Percentiles rank a stretch among this genome's conserved stretches.
Conservation (phyloP, 208 protist species). For the Borovskyia barvae region DNA sequence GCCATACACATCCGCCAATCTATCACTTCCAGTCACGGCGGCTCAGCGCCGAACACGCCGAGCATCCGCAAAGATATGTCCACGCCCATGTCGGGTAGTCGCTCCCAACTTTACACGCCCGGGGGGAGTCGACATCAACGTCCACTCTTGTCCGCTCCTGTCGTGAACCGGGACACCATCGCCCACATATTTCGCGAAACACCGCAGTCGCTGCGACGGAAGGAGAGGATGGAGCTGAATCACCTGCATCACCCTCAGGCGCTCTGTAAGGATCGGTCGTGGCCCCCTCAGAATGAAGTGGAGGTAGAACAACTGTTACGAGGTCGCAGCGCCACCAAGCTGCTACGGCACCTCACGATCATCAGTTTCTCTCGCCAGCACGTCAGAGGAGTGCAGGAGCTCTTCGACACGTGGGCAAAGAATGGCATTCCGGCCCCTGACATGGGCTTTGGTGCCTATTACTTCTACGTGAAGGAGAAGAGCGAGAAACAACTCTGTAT, state of each 20-base stretch:
- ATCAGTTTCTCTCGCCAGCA: slow-evolving; percentile 56
- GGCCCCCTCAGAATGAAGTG: slow-evolving; percentile 43
- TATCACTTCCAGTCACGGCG: slow-evolving; percentile 10
- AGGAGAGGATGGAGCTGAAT: slow-evolving; percentile 33
- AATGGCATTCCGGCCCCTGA: slow-evolving; percentile 67
- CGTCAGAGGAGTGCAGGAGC: slow-evolving; percentile 39
- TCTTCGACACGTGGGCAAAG: slow-evolving; percentile 61
- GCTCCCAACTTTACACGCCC: slow-evolving; percentile 22
- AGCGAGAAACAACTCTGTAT: slow-evolving; percentile 63
- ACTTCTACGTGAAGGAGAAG: slow-evolving; percentile 73
- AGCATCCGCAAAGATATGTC: slow-evolving; percentile 20
- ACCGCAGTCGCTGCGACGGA: slow-evolving; percentile 34
- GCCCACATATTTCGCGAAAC: slow-evolving; percentile 53
- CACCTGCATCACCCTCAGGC: slow-evolving; percentile 12
- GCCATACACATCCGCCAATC: slow-evolving; percentile 7
- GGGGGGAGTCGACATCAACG: slow-evolving; percentile 27
- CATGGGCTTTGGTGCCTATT: slow-evolving; percentile 72
- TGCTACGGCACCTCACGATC: slow-evolving; percentile 65
- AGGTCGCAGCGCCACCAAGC: slow-evolving; percentile 32
- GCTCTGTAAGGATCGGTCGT: slow-evolving; percentile 23
- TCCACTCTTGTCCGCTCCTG: slow-evolving; percentile 30
- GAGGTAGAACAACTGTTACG: slow-evolving; percentile 48
- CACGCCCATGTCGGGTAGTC: slow-evolving; percentile 16
- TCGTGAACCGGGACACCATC: slow-evolving; percentile 42
- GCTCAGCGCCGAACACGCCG: slow-evolving; percentile 24